Base-by-base conservation (phyloP, 768 basidiomycete genomes). In the Trametes cingulata region DNA sequence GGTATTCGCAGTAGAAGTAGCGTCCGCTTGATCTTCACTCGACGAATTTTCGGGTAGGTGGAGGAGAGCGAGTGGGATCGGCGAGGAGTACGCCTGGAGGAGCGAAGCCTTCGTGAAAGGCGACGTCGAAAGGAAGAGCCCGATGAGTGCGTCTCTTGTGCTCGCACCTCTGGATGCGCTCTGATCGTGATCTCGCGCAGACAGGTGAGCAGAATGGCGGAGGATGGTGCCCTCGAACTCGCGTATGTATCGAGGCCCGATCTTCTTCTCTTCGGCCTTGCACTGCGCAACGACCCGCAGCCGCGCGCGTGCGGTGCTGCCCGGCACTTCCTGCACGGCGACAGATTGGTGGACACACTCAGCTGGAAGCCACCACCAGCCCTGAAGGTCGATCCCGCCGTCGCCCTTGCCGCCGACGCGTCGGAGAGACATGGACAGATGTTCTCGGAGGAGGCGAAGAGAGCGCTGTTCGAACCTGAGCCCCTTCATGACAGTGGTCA, bases 281-380 rank as follows among this genome's bases (percentile, higher is more conserved):
- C 95, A 97, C 68, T 96, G 94, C 0, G 82, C 93, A 20, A 96
- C 72, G 10, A 97, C 81, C 52, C 93, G 87, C 3, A 95, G 66
- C 1, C 91, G 80, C 36, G 63, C 51, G 36, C 64, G 47, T 17
- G 67, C 57, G 25, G 22, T 24, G 27, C 2, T 15, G 42, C 25
- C 17, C 25, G 12, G 10, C n/a, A 1, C 27, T 10, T 19, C 14
- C 13, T 19, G 17, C 29, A 3, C 24, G 39, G 27, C 7, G 35
- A 19, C 37, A n/a, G n/a, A 19, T 13, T 40, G 22, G 7, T 25
- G 29, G 22, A 61, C 22, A 45, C 46, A 56, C 20, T 39, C 41
- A 33, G 54, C 13, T 90, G 93, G 61, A 4, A 96, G 75, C 88
- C 87, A 93, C 95, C 95, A 96, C 92, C 93, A 95, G 15, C 95